Evolutionary conservation across 2,329 filamentous ascomycete species (phyloP).

Genomic region (Aureobasidium vineae): DNA sequence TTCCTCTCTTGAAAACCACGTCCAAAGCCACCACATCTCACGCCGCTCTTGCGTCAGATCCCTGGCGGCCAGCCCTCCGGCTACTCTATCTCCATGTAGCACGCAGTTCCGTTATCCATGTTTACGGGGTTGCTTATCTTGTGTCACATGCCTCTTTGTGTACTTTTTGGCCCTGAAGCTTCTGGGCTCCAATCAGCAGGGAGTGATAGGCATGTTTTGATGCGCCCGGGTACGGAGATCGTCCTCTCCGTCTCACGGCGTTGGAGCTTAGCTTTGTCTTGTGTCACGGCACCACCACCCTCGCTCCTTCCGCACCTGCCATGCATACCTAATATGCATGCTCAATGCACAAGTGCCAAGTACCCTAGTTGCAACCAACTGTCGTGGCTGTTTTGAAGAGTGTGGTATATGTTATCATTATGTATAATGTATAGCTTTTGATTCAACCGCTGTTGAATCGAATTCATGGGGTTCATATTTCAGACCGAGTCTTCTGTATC

Average conservation of each 20-base stretch:
- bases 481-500: background rate
- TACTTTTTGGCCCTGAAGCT: slow-evolving; percentile 19
- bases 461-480: background rate
- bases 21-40: slow-evolving; percentile 12
- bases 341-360: background rate
- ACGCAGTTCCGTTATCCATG: background rate
- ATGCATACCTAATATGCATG: background rate
- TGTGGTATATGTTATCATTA: slow-evolving; percentile 7
- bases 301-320: background rate
- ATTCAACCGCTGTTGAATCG: background rate
- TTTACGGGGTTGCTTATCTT: slow-evolving; percentile 6
- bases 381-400: background rate
- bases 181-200: slow-evolving; percentile 6
- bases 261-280: slow-evolving; percentile 14
- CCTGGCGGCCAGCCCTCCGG: slow-evolving; percentile 3
- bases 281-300: slow-evolving; percentile 14
- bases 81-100: background rate
- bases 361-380: background rate
- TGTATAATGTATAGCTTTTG: background rate
- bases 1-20: background rate
- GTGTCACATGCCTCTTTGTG: slow-evolving; percentile 23
- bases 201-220: slow-evolving; percentile 4
- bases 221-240: slow-evolving; percentile 12
- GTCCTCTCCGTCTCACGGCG: slow-evolving; percentile 10
- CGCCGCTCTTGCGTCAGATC: background rate